Evolutionary conservation across 1,284 basidiomycete genomes (phyloP), one percentile per base, ranked within the genome.

Genomic region (Exsudoporus floridanus): DNA sequence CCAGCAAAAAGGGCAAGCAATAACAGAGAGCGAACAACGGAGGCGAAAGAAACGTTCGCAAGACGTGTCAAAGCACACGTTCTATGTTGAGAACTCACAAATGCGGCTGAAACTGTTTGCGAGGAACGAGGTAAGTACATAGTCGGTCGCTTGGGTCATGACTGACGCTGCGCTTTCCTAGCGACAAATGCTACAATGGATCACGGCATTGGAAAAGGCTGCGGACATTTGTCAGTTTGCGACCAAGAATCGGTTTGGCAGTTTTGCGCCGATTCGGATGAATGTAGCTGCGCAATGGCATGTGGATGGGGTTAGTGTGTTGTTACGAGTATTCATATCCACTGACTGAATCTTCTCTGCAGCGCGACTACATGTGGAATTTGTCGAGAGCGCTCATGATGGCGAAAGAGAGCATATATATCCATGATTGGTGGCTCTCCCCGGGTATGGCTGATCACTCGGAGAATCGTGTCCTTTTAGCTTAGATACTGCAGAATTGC

Each of bases 281-380:
- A 95, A 98, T 64, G 95, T 95, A 3, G 89, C 92, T 34, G 92
- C 94, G 0, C 96, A 98, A 65, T 99, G 97, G 97, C 84, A 99
- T 4, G 94, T 98, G n/a, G 97, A 99, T 72, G 97, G 96, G 7
- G 91, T 93, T 59, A 64, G 86, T 75, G 14, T 37, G 10, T 52
- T 23, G 21, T 31, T 28, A 37, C 35, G 2, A 51, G 28, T 35
- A 19, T 25, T 31, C 14, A 34, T 52, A 12, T 16, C 1, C 5
- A 34, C 18, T 46, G 19, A 64, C 21, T 30, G 6, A 2, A 5
- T 9, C 7, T 23, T 37, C 7, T 40, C 18, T 35, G 13, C 27
- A 93, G 88, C 85, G 94, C 16, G 94, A 98, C 68, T 98, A 98
- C 67, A 95, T 93, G 73, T 98, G 94, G 95, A 96, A 96, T 66